These are phyloP conservation scores for Cladophialophora immunda DNA, from an alignment of 2,329 filamentous ascomycete species.

Conservation along the genomic window DNA sequence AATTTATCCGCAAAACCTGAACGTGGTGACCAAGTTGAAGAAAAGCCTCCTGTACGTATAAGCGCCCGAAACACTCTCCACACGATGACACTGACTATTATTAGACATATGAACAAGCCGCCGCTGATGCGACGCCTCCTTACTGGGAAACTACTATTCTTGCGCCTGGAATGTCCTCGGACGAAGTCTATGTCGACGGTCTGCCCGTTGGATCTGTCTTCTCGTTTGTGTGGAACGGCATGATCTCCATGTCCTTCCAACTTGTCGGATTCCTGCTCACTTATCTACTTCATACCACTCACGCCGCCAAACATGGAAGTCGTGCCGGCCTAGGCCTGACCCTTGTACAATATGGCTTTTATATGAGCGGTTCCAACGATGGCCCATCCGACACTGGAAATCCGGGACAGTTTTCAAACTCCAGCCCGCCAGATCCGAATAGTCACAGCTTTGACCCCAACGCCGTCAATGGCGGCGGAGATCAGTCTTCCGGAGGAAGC, in stretches of 20 bases:
- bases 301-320: constrained; percentile 97
- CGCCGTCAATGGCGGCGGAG: constrained; percentile 57
- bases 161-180: constrained; percentile 86
- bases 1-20: constrained; percentile 93
- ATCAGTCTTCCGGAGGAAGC: constrained; percentile 12
- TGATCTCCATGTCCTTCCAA: constrained; percentile 98
- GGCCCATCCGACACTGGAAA: constrained; percentile 60
- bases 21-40: constrained; percentile 80
- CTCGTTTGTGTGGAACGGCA: constrained; percentile 78
- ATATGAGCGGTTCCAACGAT: constrained; percentile 76
- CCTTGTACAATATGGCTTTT: constrained; percentile 95
- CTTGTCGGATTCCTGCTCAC: constrained; percentile 97
- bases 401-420: constrained; percentile 55
- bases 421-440: constrained; percentile 84
- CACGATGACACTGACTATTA: constrained; percentile 46
- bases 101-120: constrained; percentile 97
- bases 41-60: constrained; percentile 84
- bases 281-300: constrained; percentile 96
- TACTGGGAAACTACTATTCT: constrained; percentile 99
- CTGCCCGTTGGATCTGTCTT: constrained; percentile 90
- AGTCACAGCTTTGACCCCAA: constrained; percentile 85
- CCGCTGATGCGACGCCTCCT: constrained; percentile 91
- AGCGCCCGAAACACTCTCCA: not conserved
- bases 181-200: constrained; percentile 97
- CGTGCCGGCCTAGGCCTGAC: constrained; percentile 94